These are phyloP conservation scores for Phytophthora sp. DNA, from an alignment of 352 stramenopile genomes.

Conservation along the genomic window DNA sequence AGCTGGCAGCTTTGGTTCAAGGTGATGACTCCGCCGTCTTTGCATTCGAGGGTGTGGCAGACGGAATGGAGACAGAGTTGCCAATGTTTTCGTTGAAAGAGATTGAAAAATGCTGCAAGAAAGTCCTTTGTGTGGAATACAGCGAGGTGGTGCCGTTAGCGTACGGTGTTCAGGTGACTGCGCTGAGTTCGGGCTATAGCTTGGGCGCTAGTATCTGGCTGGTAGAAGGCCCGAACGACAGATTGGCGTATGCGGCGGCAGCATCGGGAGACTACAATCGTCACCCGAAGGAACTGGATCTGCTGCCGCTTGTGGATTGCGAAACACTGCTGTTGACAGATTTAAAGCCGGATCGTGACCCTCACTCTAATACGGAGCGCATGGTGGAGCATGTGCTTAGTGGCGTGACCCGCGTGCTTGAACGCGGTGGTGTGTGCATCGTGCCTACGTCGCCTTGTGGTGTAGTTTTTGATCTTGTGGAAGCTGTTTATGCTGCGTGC, in stretches of 20 bases:
- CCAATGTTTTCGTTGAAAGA: constrained; percentile 55
- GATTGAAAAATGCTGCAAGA: constrained; percentile 48
- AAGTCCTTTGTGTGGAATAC: constrained; percentile 65
- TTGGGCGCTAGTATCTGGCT: constrained; percentile 79
- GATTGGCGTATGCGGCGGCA: constrained; percentile 75
- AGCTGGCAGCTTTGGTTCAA: constrained; percentile 45
- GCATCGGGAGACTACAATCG: constrained; percentile 85
- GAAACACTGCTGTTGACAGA: constrained; percentile 82
- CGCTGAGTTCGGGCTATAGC: constrained; percentile 77
- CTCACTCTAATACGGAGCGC: constrained; percentile 70
- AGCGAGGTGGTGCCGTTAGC: constrained; percentile 56
- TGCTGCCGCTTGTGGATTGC: constrained; percentile 76
- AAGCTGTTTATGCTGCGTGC: constrained; percentile 65
- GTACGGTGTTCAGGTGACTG: constrained; percentile 77
- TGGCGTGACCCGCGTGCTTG: constrained; percentile 60
- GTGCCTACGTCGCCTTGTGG: constrained; percentile 62
- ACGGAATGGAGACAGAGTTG: constrained; percentile 25
- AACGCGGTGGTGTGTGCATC: constrained; percentile 74
- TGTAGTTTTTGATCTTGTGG: constrained; percentile 82
- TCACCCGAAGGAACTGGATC: constrained; percentile 83
- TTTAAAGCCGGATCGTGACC: constrained; percentile 76
- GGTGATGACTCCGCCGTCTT: constrained; percentile 26
- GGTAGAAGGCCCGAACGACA: constrained; percentile 69
- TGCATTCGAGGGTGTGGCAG: constrained; percentile 29
- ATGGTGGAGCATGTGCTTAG: constrained; percentile 76